These are phyloP conservation scores for Melanomma pulvis-pyrius DNA, from an alignment of 495 filamentous ascomycete genomes.

Conservation along the genomic window DNA sequence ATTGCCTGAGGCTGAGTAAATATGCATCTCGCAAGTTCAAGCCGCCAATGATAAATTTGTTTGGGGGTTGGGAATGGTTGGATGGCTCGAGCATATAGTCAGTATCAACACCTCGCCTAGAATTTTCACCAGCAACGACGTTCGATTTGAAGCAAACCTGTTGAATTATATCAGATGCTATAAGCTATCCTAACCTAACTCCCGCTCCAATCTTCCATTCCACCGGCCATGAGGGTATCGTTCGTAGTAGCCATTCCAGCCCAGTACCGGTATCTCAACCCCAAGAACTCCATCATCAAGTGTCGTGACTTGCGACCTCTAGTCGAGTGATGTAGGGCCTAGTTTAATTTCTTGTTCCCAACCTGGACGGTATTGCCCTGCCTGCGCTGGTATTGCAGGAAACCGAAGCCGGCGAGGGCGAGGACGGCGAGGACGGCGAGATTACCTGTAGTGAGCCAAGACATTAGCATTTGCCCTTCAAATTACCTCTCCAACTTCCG, in stretches of 20 bases:
- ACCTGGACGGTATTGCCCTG: constrained; percentile 36
- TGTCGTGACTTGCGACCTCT: neutral
- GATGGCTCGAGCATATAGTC: too few relatives aligned
- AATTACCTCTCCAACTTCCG: too few relatives aligned
- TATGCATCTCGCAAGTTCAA: neutral
- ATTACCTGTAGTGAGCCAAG: constrained; percentile 19
- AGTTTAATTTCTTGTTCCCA: constrained; percentile 38
- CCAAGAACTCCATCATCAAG: neutral
- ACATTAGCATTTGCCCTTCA: too few relatives aligned
- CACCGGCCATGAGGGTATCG: neutral
- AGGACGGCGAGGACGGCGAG: constrained; percentile 32
- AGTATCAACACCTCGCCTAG: neutral
- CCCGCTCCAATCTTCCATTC: neutral
- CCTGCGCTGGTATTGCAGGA: constrained; percentile 34
- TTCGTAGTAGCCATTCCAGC: constrained; percentile 7
- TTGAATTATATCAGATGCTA: neutral
- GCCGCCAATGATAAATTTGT: too few relatives aligned
- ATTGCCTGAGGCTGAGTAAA: neutral
- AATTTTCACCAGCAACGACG: neutral
- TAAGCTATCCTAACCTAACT: neutral
- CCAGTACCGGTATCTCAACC: neutral
- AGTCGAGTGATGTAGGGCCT: neutral
- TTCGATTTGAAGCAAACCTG: neutral
- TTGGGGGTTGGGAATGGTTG: too few relatives aligned
- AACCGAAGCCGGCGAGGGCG: constrained; percentile 29